phyloP scores from a whole-genome alignment of 2,329 filamentous ascomycete species.

The Scedosporium aurantiacum region DNA sequence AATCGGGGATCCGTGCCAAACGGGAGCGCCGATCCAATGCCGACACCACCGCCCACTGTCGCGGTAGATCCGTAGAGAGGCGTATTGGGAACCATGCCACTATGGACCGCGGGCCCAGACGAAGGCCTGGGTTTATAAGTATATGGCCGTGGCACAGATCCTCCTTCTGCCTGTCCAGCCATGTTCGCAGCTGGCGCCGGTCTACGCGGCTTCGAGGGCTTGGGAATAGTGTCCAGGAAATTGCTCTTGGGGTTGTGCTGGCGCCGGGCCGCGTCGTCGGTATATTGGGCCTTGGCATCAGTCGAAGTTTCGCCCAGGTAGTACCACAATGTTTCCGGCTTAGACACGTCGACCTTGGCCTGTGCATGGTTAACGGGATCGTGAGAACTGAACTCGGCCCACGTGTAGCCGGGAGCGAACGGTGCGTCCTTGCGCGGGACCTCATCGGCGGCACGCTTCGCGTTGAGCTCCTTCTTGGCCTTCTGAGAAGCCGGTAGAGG shows the following conservation, averaged over 20 bases:
- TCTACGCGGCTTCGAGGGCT: conserved; percentile 28
- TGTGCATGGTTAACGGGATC: conserved; percentile 37
- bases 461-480: conserved; percentile 56
- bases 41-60: neutral
- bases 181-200: conserved; percentile 5
- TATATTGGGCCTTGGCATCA: conserved; percentile 84
- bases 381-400: conserved; percentile 69
- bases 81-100: neutral
- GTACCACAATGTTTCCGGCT: conserved; percentile 71
- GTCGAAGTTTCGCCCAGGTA: conserved; percentile 81
- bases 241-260: conserved; percentile 58
- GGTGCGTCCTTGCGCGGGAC: conserved; percentile 53
- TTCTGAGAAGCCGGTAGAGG: conserved; percentile 55
- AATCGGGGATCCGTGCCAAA: neutral
- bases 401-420: conserved; percentile 58
- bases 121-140: conserved; percentile 1
- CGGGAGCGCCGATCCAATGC: neutral
- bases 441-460: conserved; percentile 50
- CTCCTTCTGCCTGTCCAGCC: neutral
- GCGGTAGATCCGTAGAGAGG: neutral
- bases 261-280: conserved; percentile 55
- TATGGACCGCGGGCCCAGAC: neutral
- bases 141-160: neutral
- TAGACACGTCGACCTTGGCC: conserved; percentile 59
- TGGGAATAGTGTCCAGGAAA: conserved; percentile 59